Percentiles rank a stretch among this genome's conserved stretches.
phyloP scores from a whole-genome alignment of 2,329 filamentous ascomycete species.

The Beauveria brongniartii region DNA sequence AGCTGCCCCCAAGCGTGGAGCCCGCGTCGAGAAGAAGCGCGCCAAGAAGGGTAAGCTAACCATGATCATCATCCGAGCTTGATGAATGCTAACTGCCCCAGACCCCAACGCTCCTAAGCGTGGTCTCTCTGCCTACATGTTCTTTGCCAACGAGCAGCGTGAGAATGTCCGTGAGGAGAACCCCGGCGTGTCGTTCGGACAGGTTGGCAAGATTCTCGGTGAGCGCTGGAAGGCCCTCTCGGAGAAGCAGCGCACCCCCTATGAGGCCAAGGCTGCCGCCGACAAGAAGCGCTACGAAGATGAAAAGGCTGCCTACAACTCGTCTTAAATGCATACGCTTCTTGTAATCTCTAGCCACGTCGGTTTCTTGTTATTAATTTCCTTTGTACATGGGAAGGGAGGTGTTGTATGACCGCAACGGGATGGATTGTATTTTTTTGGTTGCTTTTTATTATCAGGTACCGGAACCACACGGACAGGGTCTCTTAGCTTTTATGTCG shows the following conservation, averaged over 20 bases:
- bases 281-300: slow-evolving; percentile 99
- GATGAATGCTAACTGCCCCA: slow-evolving; percentile 28
- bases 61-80: background rate
- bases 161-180: slow-evolving; percentile 98
- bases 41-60: slow-evolving; percentile 50
- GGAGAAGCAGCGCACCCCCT: slow-evolving; percentile 87
- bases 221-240: slow-evolving; percentile 97
- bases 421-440: slow-evolving; percentile 30
- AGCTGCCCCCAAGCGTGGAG: slow-evolving; percentile 40
- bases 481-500: slow-evolving; percentile 18
- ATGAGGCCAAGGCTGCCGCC: slow-evolving; percentile 90
- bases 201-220: slow-evolving; percentile 96
- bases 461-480: slow-evolving; percentile 27
- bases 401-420: slow-evolving; percentile 36
- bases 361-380: slow-evolving; percentile 26
- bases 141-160: slow-evolving; percentile 99
- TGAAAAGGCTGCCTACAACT: slow-evolving; percentile 87
- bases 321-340: slow-evolving; percentile 13
- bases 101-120: slow-evolving; percentile 98
- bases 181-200: slow-evolving; percentile 95
- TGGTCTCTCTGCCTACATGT: slow-evolving; percentile 99
- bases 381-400: slow-evolving; percentile 23
- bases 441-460: slow-evolving; percentile 20
- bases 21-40: slow-evolving; percentile 48
- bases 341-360: slow-evolving; percentile 16